phyloP scores from a whole-genome alignment of 345 rosid species.

The Aquilaria malaccensis region DNA sequence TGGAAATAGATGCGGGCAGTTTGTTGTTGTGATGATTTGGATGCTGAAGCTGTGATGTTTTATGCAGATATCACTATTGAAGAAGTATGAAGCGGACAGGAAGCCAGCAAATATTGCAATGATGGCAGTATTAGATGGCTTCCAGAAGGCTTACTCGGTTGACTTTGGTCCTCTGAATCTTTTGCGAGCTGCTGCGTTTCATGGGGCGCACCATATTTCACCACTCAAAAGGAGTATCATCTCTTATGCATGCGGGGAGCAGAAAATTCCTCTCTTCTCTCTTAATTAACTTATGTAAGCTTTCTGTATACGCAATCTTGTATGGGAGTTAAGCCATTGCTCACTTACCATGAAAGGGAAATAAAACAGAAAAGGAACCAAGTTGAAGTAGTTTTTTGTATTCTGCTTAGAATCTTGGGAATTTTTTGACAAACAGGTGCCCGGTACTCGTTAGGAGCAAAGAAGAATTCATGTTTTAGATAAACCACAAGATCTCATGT shows the following conservation, averaged over 20 bases:
- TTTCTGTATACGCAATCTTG: too few species aligned
- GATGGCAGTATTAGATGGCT: conserved; percentile 88
- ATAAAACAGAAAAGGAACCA: too few species aligned
- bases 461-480: too few species aligned
- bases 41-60: background rate
- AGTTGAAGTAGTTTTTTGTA: too few species aligned
- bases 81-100: conserved; percentile 72
- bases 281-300: conserved; percentile 8
- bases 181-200: conserved; percentile 75
- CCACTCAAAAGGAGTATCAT: conserved; percentile 78
- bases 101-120: conserved; percentile 68
- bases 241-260: conserved; percentile 79
- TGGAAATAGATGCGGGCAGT: background rate
- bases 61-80: conserved; percentile 46
- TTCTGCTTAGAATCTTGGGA: too few species aligned
- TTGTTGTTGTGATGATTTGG: background rate
- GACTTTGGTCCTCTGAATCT: conserved; percentile 81
- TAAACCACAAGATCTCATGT: too few species aligned
- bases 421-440: too few species aligned
- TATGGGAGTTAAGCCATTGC: too few species aligned
- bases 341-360: too few species aligned
- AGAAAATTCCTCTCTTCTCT: conserved; percentile 45
- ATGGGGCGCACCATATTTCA: conserved; percentile 68
- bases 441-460: too few species aligned
- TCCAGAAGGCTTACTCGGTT: conserved; percentile 78